Evolutionary conservation across 768 basidiomycete genomes (phyloP).

Genomic region (Russula sp.): DNA sequence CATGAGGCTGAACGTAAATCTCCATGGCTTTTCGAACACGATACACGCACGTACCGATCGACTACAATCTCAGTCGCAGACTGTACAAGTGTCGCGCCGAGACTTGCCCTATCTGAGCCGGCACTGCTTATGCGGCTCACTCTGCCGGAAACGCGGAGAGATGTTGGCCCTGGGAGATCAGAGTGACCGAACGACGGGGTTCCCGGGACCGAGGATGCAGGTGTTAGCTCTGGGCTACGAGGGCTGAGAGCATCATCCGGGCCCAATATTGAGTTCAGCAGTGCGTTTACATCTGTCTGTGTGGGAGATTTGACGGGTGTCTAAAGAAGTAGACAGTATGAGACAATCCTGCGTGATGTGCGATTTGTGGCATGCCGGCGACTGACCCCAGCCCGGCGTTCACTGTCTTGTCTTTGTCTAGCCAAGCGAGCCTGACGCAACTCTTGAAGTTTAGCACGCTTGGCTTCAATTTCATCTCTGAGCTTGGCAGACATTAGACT

Average conservation of each 20-base stretch:
- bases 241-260: slow-evolving; percentile 37
- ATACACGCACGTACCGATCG: slow-evolving; percentile 49
- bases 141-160: slow-evolving; percentile 49
- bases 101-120: slow-evolving; percentile 42
- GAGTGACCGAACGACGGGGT: slow-evolving; percentile 50
- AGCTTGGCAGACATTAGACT: slow-evolving; percentile 55
- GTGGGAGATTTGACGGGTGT: slow-evolving; percentile 30
- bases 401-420: slow-evolving; percentile 52
- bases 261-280: slow-evolving; percentile 57
- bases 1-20: background rate
- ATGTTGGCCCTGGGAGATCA: slow-evolving; percentile 33
- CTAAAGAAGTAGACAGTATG: background rate
- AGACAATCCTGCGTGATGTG: slow-evolving; percentile 28
- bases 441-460: slow-evolving; percentile 81
- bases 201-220: slow-evolving; percentile 64
- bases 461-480: slow-evolving; percentile 85
- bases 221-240: slow-evolving; percentile 63
- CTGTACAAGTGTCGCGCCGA: slow-evolving; percentile 42
- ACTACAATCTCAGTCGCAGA: slow-evolving; percentile 59
- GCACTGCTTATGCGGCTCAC: slow-evolving; percentile 67
- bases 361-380: slow-evolving; percentile 33
- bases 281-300: slow-evolving; percentile 61
- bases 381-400: slow-evolving; percentile 38
- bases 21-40: background rate
- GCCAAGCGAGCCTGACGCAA: slow-evolving; percentile 73